Conservation (phyloP, 78 protist genomes). For the Dictyostelium purpureum region DNA sequence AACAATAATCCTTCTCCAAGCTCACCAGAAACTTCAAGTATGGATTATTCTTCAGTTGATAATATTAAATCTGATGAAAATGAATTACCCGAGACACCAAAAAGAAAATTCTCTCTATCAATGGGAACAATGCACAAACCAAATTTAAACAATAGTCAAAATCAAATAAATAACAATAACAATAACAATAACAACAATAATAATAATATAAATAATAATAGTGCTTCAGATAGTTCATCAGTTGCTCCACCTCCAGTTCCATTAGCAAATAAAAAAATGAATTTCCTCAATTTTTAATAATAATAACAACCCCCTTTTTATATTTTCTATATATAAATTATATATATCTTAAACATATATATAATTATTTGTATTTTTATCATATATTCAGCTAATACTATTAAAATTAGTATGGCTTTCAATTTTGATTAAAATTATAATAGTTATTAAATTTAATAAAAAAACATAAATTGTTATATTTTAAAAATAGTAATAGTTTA, state of each 20-base stretch:
- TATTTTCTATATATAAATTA: no score
- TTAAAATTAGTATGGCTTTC: no score
- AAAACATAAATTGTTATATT: no score
- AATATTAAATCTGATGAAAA: neutral
- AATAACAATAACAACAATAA: neutral
- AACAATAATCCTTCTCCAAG: neutral
- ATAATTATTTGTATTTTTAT: no score
- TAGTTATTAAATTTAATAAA: no score
- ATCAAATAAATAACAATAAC: no score
- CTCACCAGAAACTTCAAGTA: neutral
- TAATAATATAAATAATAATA: neutral
- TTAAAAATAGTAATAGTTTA: no score
- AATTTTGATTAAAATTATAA: no score
- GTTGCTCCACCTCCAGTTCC: neutral
- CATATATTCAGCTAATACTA: no score
- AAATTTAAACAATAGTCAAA: conserved; percentile 6
- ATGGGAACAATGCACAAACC: no score
- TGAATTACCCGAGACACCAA: neutral
- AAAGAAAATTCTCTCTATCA: conserved; percentile 34
- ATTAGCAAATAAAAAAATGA: conserved; percentile 1
- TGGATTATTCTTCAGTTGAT: neutral
- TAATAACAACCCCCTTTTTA: no score
- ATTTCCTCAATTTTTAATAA: conserved; percentile 15
- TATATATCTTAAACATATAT: no score
- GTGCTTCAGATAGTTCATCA: neutral